These are phyloP conservation scores for Athelia psychrophila DNA, from an alignment of 1,284 basidiomycete genomes.

Conservation along the genomic window DNA sequence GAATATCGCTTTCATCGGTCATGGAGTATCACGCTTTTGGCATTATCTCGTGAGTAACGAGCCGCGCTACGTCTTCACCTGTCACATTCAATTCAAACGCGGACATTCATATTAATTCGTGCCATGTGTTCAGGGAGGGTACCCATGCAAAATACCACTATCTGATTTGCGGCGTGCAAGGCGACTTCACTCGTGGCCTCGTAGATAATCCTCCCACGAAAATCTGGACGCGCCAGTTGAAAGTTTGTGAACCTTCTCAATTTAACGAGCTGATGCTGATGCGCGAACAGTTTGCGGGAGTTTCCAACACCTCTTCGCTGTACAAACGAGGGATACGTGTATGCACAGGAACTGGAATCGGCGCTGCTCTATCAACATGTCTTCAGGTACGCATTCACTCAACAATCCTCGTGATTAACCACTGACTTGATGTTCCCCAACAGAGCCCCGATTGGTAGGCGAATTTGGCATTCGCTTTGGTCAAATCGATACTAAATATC, in stretches of 20 bases:
- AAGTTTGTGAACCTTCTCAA: constrained; percentile 37
- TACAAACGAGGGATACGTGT: constrained; percentile 76
- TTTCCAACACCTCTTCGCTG: constrained; percentile 72
- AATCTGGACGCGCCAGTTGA: constrained; percentile 72
- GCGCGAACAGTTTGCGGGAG: constrained; percentile 61
- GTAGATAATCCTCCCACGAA: constrained; percentile 65
- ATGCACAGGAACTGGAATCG: constrained; percentile 77
- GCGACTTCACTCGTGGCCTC: constrained; percentile 70
- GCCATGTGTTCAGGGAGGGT: constrained; percentile 48
- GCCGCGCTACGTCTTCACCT: no score
- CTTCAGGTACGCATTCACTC: constrained; percentile 38
- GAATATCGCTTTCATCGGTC: constrained; percentile 51
- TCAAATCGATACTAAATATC: constrained; percentile 9
- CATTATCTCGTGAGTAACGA: constrained; percentile 50
- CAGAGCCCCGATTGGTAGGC: constrained; percentile 58
- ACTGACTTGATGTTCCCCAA: neutral
- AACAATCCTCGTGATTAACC: neutral
- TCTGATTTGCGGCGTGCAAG: constrained; percentile 76
- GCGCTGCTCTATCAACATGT: constrained; percentile 72
- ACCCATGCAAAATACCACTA: constrained; percentile 70
- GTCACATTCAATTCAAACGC: no score
- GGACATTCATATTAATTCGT: no score
- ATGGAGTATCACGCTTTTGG: constrained; percentile 67
- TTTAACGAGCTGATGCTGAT: neutral
- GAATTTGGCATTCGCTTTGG: constrained; percentile 9